Base-by-base conservation (phyloP, 2,329 filamentous ascomycete species). In the Colletotrichum navitas region DNA sequence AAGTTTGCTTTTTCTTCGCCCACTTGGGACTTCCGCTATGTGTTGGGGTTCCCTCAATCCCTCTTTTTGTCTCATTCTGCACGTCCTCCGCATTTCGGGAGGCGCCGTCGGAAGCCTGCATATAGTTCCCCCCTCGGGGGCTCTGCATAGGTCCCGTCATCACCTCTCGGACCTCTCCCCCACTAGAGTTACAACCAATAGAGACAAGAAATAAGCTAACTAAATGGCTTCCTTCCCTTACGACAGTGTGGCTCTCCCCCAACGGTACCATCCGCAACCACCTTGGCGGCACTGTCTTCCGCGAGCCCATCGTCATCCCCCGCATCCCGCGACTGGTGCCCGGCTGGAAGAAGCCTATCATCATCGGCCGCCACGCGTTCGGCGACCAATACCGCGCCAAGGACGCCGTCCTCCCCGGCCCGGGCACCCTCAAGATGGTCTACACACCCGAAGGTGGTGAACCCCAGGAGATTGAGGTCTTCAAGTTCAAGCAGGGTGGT, bases 321-420 rank as follows among this genome's bases (percentile, higher is more conserved):
- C 90, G 91, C 79, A 94, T 99, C 75, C 96, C 96, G 71, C 93
- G 95, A 79, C 91, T 99, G 69, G 94, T 99, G 63, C 94, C 94
- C 59, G 94, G 95, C 83, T 99, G 96, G 96, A 95, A 97, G 88
- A 95, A 98, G 87, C 94, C 96, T 82, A 99, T 99, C 85, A 96
- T 98, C 82, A 98, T 99, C 82, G 96, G 96, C 77, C 94, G 96
- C 83, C 96, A 99, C 85, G 96, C 96, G 75, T 98, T 98, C 80
- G 96, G 96, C 80, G 96, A 98, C 86, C 96, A 99, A 86, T 99
- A 99, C 88, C 93, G 95, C 74, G 96, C 96, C 47, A 97, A 97
- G 85, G 96, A 99, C 87, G 86, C 88, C 74, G 94, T 98, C 74
- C 90, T 95, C 74, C 88, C 91, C 63, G 93, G 93, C 68, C 90